Conservation (phyloP, 139 green algal genomes). For the Micractinium conductrix region DNA sequence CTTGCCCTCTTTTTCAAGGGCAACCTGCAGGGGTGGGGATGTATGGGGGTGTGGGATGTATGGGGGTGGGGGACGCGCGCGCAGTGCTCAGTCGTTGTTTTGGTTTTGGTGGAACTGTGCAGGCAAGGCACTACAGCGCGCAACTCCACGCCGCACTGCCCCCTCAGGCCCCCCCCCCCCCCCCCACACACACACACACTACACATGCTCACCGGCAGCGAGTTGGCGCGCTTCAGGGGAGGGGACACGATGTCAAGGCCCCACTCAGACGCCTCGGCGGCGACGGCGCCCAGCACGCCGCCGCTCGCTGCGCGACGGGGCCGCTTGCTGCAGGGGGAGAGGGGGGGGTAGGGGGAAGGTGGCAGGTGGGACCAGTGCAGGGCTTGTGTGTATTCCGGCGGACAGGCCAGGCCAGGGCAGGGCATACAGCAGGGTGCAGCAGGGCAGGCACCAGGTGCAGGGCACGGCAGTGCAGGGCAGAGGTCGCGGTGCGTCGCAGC, state of each 20-base stretch:
- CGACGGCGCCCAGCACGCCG: slow-evolving; percentile 46
- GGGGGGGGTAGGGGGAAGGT: background rate
- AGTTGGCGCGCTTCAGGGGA: slow-evolving; percentile 43
- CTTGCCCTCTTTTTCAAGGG: background rate
- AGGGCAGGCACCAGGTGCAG: background rate
- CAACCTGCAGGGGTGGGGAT: background rate
- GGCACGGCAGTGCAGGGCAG: background rate
- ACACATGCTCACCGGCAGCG: slow-evolving; percentile 34
- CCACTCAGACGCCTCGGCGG: slow-evolving; percentile 40
- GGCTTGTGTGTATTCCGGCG: background rate
- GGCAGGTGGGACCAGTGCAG: no score
- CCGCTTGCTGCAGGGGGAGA: slow-evolving; percentile 28
- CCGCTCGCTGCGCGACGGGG: slow-evolving; percentile 43
- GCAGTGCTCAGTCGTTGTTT: no score
- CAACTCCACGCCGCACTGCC: no score
- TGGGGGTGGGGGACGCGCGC: no score
- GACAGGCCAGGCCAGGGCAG: no score
- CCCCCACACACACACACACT: no score
- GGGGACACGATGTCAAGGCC: slow-evolving; percentile 37
- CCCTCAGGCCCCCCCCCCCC: no score
- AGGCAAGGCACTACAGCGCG: no score
- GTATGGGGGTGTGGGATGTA: no score
- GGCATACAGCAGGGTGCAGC: no score
- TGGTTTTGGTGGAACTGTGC: no score
- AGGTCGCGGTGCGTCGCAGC: background rate